Evolutionary conservation across 176 grass and related monocot genomes (phyloP).

Genomic region (Oryza meyeriana): DNA sequence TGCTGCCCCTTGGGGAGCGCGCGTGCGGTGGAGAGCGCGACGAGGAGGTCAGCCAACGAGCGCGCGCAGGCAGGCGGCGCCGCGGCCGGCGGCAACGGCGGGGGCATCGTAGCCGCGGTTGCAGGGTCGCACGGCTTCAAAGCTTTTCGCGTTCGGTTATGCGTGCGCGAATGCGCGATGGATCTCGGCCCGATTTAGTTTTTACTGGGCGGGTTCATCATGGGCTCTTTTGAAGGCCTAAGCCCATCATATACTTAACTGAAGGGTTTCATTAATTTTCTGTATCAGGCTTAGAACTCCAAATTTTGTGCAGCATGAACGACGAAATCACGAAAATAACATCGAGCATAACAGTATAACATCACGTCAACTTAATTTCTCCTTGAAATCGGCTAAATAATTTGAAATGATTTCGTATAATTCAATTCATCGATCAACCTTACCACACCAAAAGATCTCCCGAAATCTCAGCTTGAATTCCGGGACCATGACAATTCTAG

Average conservation of each 20-base stretch:
- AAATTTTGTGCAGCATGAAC: neutral
- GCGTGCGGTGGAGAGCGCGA: constrained; percentile 58
- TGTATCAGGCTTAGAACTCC: too few species aligned
- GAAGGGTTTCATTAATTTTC: too few species aligned
- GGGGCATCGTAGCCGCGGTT: constrained; percentile 1
- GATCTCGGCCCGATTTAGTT: neutral
- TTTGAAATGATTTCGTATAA: neutral
- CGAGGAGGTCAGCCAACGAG: constrained; percentile 47
- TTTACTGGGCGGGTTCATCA: neutral
- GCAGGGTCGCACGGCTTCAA: neutral
- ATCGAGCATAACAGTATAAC: neutral
- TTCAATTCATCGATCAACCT: neutral
- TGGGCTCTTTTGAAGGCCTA: neutral
- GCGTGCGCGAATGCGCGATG: neutral
- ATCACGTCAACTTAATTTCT: neutral
- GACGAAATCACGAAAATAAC: neutral
- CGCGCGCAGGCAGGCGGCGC: constrained; percentile 26
- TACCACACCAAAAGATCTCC: neutral
- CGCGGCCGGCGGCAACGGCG: neutral
- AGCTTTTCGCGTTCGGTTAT: neutral
- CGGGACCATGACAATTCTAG: neutral
- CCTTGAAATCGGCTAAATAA: neutral
- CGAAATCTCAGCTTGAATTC: neutral
- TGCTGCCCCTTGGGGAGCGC: constrained; percentile 75
- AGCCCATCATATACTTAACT: neutral